Percentiles rank a stretch among this genome's conserved stretches.
These are phyloP conservation scores for Pestalotiopsis sp. DNA, from an alignment of 2,329 filamentous ascomycete genomes.

Conservation along the genomic window DNA sequence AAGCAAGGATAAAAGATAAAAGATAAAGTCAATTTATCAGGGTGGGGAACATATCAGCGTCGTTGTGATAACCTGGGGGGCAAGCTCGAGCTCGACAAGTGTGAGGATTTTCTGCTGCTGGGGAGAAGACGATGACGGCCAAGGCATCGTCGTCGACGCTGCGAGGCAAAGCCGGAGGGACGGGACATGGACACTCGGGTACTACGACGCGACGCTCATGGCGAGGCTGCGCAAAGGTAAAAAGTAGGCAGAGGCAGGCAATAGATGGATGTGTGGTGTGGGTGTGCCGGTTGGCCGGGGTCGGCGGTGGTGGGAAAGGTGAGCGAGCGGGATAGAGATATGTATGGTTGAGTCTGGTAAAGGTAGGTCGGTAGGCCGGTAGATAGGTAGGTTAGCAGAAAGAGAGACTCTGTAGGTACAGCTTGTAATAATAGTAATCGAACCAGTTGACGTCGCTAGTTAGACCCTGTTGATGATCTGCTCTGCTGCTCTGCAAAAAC, in stretches of 20 bases:
- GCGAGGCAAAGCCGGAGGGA: not conserved
- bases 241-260: not conserved
- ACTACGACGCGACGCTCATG: not conserved
- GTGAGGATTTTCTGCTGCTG: constrained; percentile 7
- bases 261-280: not conserved
- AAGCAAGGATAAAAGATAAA: not conserved
- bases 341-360: not conserved
- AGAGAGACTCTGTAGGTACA: not conserved
- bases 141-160: constrained; percentile 1
- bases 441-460: not conserved
- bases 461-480: not conserved
- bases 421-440: no score
- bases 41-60: constrained; percentile 1
- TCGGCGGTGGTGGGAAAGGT: not conserved
- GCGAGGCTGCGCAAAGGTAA: not conserved
- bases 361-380: not conserved
- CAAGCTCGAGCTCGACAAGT: not conserved
- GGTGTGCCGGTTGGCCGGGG: not conserved
- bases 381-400: not conserved
- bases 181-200: not conserved
- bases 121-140: not conserved
- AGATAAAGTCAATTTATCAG: not conserved
- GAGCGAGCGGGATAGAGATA: not conserved
- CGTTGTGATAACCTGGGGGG: not conserved
- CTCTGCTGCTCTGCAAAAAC: not conserved